These are phyloP conservation scores for Kernera saxatilis DNA, from an alignment of 345 rosid species.

Conservation along the genomic window DNA sequence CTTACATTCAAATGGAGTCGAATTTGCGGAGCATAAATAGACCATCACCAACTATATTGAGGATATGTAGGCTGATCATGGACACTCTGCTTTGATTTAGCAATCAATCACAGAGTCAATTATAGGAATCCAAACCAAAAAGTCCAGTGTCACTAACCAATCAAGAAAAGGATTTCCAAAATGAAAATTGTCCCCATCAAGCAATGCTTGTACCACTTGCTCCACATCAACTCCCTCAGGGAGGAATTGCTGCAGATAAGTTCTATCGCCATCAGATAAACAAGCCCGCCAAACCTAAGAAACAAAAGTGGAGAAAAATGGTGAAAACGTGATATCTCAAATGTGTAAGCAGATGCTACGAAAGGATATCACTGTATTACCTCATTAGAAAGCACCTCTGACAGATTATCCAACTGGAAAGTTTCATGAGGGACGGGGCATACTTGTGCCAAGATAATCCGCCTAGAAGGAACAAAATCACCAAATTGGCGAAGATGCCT, in stretches of 20 bases:
- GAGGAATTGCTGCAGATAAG: constrained; percentile 66
- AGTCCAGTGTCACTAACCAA: constrained; percentile 51
- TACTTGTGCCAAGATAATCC: constrained; percentile 55
- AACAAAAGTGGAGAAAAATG: background rate
- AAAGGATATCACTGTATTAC: constrained; percentile 32
- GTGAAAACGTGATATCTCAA: background rate
- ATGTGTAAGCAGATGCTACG: background rate
- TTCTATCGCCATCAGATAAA: constrained; percentile 68
- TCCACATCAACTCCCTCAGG: constrained; percentile 60
- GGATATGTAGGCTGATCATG: background rate
- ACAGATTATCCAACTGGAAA: constrained; percentile 66
- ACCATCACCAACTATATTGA: background rate
- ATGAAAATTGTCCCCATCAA: constrained; percentile 70
- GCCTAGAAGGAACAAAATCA: constrained; percentile 36
- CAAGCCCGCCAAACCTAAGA: constrained; percentile 65
- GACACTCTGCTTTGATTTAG: background rate
- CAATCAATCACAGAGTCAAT: background rate
- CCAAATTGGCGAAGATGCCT: constrained; percentile 63
- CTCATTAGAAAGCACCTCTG: constrained; percentile 69
- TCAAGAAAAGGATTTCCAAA: constrained; percentile 75
- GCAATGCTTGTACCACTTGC: constrained; percentile 53
- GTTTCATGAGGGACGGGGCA: constrained; percentile 56
- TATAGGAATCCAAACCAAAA: background rate
- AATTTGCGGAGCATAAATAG: constrained; percentile 10
- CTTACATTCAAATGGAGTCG: constrained; percentile 32